These are phyloP conservation scores for Zygosaccharomyces sapae DNA, from an alignment of 1,139 yeast genomes.

Conservation along the genomic window DNA sequence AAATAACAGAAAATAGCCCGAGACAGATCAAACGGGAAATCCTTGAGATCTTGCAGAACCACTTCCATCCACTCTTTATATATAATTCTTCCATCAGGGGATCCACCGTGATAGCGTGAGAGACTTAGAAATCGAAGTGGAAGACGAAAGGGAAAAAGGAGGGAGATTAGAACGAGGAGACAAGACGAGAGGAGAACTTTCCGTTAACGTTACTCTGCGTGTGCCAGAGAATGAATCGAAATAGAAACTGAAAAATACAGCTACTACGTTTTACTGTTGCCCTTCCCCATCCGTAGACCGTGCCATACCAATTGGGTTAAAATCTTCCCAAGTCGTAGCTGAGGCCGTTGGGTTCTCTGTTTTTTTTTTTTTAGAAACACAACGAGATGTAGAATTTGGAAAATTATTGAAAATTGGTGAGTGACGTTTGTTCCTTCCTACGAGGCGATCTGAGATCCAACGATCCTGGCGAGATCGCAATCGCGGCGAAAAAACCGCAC, in stretches of 20 bases:
- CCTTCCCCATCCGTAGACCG: neutral
- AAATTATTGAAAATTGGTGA: neutral
- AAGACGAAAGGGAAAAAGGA: neutral
- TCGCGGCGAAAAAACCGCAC: slow-evolving; percentile 1
- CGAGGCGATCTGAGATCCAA: slow-evolving; percentile 6
- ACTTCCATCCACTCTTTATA: neutral
- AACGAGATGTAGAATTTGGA: too few species aligned
- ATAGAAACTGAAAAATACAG: neutral
- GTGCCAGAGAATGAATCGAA: neutral
- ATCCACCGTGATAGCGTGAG: too few species aligned
- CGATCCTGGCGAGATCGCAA: slow-evolving; percentile 6
- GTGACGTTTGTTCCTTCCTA: neutral
- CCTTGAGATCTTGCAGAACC: neutral
- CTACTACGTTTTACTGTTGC: neutral
- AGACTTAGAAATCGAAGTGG: too few species aligned
- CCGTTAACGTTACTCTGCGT: neutral
- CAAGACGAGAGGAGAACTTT: neutral
- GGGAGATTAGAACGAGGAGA: neutral
- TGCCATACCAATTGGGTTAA: neutral
- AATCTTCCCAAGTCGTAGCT: neutral
- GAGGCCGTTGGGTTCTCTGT: neutral
- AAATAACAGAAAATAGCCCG: too few species aligned
- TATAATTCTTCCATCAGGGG: neutral
- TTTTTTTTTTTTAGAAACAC: neutral
- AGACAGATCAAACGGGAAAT: neutral